These are phyloP conservation scores for Pholiota molesta DNA, from an alignment of 768 basidiomycete species.

Conservation along the genomic window DNA sequence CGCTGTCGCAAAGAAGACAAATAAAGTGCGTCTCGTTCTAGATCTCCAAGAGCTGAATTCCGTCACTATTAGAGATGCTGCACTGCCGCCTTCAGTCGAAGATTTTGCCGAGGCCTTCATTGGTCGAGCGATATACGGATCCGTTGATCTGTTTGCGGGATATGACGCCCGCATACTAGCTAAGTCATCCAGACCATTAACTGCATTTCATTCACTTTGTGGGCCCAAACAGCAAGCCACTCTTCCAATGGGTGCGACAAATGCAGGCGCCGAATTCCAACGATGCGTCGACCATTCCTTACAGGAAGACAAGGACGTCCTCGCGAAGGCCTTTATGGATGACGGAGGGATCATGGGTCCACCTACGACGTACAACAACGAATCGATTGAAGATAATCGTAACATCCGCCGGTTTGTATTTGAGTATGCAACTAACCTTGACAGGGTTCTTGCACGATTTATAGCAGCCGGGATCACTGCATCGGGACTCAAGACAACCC, in stretches of 20 bases:
- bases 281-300: constrained; percentile 15
- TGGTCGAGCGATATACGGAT: constrained; percentile 24
- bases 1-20: constrained; percentile 27
- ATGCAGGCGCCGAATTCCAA: constrained; percentile 36
- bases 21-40: constrained; percentile 32
- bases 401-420: constrained; percentile 9
- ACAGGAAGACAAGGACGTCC: constrained; percentile 3
- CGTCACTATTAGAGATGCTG: constrained; percentile 28
- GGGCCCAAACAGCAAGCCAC: constrained; percentile 25
- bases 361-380: too few relatives aligned
- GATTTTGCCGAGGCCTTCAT: constrained; percentile 28
- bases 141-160: constrained; percentile 32
- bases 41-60: constrained; percentile 36
- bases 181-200: constrained; percentile 31
- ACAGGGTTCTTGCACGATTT: constrained; percentile 8
- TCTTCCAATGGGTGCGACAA: constrained; percentile 38
- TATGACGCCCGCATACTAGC: constrained; percentile 33
- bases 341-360: constrained; percentile 14
- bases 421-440: constrained; percentile 9
- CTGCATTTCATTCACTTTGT: constrained; percentile 32
- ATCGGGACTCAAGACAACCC: constrained; percentile 8
- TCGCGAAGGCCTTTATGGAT: constrained; percentile 15
- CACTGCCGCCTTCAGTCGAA: constrained; percentile 26
- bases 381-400: not conserved
- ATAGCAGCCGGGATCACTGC: constrained; percentile 15